Conservation (phyloP, 352 stramenopile genomes). For the Globisporangium takayamanum region DNA sequence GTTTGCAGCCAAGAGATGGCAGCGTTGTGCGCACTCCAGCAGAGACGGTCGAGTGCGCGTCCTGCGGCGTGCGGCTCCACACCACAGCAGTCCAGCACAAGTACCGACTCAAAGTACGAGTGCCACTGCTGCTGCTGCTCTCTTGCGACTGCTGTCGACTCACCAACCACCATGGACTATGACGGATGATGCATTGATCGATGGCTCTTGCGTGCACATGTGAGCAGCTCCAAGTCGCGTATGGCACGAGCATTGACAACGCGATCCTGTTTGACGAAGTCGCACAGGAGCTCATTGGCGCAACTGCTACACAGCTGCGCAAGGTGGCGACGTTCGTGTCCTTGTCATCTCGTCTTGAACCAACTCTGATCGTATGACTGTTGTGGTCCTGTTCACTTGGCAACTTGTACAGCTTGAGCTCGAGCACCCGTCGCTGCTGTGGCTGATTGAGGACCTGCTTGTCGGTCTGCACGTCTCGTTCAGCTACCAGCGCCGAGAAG, state of each 20-base stretch:
- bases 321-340: slow-evolving; percentile 5
- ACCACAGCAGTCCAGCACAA: slow-evolving; percentile 31
- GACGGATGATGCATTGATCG: background rate
- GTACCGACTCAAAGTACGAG: slow-evolving; percentile 39
- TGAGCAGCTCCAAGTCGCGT: slow-evolving; percentile 31
- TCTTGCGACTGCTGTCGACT: too few species aligned
- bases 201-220: background rate
- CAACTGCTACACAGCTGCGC: slow-evolving; percentile 20
- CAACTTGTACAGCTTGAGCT: slow-evolving; percentile 18
- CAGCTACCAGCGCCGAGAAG: slow-evolving; percentile 29
- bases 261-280: slow-evolving; percentile 53
- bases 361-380: too few species aligned
- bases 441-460: slow-evolving; percentile 43
- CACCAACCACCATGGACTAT: background rate
- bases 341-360: too few species aligned
- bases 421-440: slow-evolving; percentile 32
- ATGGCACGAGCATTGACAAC: slow-evolving; percentile 22
- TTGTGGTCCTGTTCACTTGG: too few species aligned
- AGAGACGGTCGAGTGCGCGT: slow-evolving; percentile 18
- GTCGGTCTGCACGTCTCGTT: slow-evolving; percentile 44
- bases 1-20: slow-evolving; percentile 15
- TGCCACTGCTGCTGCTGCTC: background rate
- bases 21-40: background rate
- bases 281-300: slow-evolving; percentile 28
- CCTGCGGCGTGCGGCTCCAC: slow-evolving; percentile 18